These are phyloP conservation scores for Trichocladium antarcticum DNA, from an alignment of 495 filamentous ascomycete species.

Conservation along the genomic window DNA sequence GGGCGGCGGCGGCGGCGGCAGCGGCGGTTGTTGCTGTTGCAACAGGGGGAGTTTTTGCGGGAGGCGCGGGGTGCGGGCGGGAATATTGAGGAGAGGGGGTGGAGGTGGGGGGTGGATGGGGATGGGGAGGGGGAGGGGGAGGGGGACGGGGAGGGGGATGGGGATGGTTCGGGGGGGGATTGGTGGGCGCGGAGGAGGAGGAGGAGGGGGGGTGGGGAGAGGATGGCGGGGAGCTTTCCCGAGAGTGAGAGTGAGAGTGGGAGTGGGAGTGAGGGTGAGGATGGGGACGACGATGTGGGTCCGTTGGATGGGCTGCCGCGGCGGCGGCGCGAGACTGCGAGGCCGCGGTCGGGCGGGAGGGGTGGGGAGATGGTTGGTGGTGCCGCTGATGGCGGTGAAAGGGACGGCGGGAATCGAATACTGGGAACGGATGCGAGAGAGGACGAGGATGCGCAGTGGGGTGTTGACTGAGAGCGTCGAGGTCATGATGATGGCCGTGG, in stretches of 20 bases:
- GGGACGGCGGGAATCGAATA: background rate
- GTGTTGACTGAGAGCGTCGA: background rate
- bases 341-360: background rate
- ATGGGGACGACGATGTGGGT: background rate
- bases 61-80: too few species aligned
- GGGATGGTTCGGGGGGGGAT: slow-evolving; percentile 1
- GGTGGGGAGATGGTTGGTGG: background rate
- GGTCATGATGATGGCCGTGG: background rate
- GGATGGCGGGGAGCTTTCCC: slow-evolving; percentile 24
- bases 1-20: background rate
- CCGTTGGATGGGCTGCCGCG: background rate
- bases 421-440: background rate
- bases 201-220: background rate
- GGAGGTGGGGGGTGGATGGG: background rate
- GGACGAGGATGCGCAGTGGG: background rate
- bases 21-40: too few species aligned
- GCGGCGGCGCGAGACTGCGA: background rate
- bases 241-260: too few species aligned
- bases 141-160: background rate
- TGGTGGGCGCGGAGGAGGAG: background rate
- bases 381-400: background rate
- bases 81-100: too few species aligned
- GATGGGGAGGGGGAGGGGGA: background rate
- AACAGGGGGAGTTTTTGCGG: too few species aligned
- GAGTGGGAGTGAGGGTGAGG: slow-evolving; percentile 9